phyloP scores from a whole-genome alignment of 345 rosid genomes.

The Pistacia atlantica region DNA sequence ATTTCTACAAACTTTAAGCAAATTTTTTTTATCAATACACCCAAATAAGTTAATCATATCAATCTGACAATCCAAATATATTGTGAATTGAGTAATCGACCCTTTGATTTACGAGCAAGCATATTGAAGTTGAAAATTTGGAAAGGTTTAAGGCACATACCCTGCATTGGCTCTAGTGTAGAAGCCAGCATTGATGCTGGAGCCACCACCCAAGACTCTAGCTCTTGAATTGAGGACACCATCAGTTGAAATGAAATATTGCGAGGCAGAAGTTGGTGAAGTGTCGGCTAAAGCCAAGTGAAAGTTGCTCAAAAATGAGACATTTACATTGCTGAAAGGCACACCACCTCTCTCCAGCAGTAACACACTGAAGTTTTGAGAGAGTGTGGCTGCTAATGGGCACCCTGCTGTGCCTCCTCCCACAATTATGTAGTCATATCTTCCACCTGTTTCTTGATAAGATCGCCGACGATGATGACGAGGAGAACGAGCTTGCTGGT shows the following conservation, averaged over 20 bases:
- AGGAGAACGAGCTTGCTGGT: slow-evolving; percentile 75
- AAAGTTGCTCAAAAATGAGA: slow-evolving; percentile 77
- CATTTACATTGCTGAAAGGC: slow-evolving; percentile 86
- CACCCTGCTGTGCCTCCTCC: slow-evolving; percentile 99
- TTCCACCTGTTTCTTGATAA: slow-evolving; percentile 49
- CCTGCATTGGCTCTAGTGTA: slow-evolving; percentile 72
- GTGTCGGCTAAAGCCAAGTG: slow-evolving; percentile 79
- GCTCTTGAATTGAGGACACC: slow-evolving; percentile 91
- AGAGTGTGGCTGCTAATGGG: slow-evolving; percentile 89
- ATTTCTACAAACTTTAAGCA: no score
- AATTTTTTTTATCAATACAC: no score
- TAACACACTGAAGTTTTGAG: slow-evolving; percentile 76
- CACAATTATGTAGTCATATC: slow-evolving; percentile 79
- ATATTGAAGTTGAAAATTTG: not conserved
- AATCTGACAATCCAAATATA: no score
- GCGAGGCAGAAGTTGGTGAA: slow-evolving; percentile 84
- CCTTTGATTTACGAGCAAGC: not conserved
- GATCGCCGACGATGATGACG: slow-evolving; percentile 55
- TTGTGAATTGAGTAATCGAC: no score
- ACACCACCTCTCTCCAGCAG: slow-evolving; percentile 95
- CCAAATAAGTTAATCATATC: no score
- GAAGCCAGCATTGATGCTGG: slow-evolving; percentile 93
- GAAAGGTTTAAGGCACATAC: slow-evolving; percentile 36
- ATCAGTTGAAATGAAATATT: slow-evolving; percentile 79
- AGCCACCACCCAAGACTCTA: slow-evolving; percentile 92